These are phyloP conservation scores for Penicillium sp. DNA, from an alignment of 2,329 filamentous ascomycete genomes.

Conservation along the genomic window DNA sequence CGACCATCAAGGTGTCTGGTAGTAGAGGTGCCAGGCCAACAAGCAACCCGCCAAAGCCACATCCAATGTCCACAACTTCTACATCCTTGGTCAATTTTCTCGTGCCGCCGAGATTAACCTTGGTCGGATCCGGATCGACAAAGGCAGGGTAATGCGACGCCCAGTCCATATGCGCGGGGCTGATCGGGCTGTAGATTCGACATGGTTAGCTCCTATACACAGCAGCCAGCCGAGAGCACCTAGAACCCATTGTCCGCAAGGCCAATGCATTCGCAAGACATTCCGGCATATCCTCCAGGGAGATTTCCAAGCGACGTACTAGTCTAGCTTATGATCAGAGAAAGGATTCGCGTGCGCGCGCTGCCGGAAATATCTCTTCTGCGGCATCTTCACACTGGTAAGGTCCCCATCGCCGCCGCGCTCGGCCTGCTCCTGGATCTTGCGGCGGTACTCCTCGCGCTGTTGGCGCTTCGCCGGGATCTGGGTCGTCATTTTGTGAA, in stretches of 20 bases:
- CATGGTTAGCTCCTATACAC: constrained; percentile 5
- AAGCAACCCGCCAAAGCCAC: constrained; percentile 89
- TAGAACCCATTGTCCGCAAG: background rate
- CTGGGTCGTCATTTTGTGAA: constrained; percentile 18
- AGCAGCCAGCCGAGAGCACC: background rate
- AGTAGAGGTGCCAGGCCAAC: constrained; percentile 81
- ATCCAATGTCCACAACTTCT: constrained; percentile 94
- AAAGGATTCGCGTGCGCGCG: constrained; percentile 97
- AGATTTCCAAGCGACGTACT: constrained; percentile 60
- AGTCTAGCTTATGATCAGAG: constrained; percentile 85
- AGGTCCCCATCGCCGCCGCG: constrained; percentile 23
- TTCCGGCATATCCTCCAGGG: background rate
- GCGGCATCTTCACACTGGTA: constrained; percentile 64
- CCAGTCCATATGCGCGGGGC: constrained; percentile 90
- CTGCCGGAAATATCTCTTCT: constrained; percentile 96
- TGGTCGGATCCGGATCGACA: constrained; percentile 45
- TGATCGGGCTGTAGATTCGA: constrained; percentile 64
- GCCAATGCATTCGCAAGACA: background rate
- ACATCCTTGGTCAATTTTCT: constrained; percentile 66
- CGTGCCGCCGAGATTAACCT: constrained; percentile 34
- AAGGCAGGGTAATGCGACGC: constrained; percentile 77
- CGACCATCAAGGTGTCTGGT: constrained; percentile 80
- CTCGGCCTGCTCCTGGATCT: constrained; percentile 21
- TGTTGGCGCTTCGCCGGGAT: constrained; percentile 62
- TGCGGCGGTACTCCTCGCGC: constrained; percentile 63